Evolutionary conservation across 306 rosid genomes (phyloP), one percentile per base, ranked within the genome.

Genomic region (Ormosia semicastrata): DNA sequence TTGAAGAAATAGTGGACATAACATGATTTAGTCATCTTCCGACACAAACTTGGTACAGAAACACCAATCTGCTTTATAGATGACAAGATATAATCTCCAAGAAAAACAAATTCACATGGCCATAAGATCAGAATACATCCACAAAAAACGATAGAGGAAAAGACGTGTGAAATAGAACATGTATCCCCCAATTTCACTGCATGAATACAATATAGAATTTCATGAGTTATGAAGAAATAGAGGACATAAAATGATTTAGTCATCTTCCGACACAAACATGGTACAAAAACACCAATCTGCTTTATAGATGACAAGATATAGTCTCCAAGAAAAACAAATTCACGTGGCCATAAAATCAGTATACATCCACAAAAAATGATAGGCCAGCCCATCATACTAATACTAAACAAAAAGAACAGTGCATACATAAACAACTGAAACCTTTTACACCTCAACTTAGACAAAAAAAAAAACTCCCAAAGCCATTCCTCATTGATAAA

Each of bases 241-340:
- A 54, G 83, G 83, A 62, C 40, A 34, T 66, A 14, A 64, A 30
- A 46, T 17, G 6, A 46, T 92, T 60, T 87, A 3, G 90, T 90
- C 97, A 92, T 70, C 97, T 87, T 92, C 97, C 91, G 89, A 92
- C 97, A 92, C 97, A 90, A 71, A 76, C 5, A 39, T 63, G 87
- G 83, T 58, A 81, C 41, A 5, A 56, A 15, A 80, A 14, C 49
- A 68, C 87, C 87, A 83, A 82, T 75, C 69, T 71, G 92, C 90
- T 90, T 85, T 89, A 43, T 88, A 87, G 91, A 85, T 81, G 94
- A 87, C 92, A 9, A 70, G 11, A 18, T 3, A 8, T 4, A 29
- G 30, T 50, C 13, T 10, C 8, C 13, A 37, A 36, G 13, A 8
- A n/a, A 70, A 12, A 67, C 36, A 12, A 69, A 18, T 5, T 49